Base-by-base conservation (phyloP, 345 rosid species). In the Salix suchowensis region DNA sequence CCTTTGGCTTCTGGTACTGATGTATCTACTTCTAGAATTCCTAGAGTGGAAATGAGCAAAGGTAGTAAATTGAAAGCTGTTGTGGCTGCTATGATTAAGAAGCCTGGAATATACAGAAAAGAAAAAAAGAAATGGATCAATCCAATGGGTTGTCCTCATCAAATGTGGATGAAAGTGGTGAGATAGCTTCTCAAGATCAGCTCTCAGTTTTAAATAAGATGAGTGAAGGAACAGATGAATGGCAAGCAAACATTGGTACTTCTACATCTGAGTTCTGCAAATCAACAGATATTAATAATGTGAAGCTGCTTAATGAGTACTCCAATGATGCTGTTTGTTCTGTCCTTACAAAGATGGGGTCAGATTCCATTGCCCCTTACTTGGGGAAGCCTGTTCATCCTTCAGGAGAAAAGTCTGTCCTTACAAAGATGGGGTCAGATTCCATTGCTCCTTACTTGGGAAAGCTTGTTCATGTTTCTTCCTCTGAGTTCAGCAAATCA, bases 1-100 rank as follows among this genome's bases (percentile, higher is more conserved):
- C 77, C 84, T 15, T 83, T 77, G 78, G 80, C 84, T 80, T 81
- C 89, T 78, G 89, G 77, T 62, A 55, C 73, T 68, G 93, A 93
- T 83, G 42, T 69, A 40, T 77, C 91, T 65, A 78, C 87, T 75
- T 30, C 90, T 42, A 90, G 84, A 88, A 82, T 46, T 77, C 74
- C 74, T 21, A 83, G 80, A 78, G 93, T 84, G 81, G 93, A 88
- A 52, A 77, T 73, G 71, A 81, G 78, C 74, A 88, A 84, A 79
- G 87, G 87, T 74, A 89, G 83, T 76, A 89, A 90, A 76, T 82
- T 89, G 83, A 90, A 90, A 84, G 90, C 94, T 79, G 93, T 94
- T 79, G 94, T 91, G 74, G 94, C 93, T 55, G 90, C 96, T 70
- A 88, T 88, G 74, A 91, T 87, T 67, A 91, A 91, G 84, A 88